These are phyloP conservation scores for Phialemoniopsis sp. DNA, from an alignment of 2,329 filamentous ascomycete genomes.

Conservation along the genomic window DNA sequence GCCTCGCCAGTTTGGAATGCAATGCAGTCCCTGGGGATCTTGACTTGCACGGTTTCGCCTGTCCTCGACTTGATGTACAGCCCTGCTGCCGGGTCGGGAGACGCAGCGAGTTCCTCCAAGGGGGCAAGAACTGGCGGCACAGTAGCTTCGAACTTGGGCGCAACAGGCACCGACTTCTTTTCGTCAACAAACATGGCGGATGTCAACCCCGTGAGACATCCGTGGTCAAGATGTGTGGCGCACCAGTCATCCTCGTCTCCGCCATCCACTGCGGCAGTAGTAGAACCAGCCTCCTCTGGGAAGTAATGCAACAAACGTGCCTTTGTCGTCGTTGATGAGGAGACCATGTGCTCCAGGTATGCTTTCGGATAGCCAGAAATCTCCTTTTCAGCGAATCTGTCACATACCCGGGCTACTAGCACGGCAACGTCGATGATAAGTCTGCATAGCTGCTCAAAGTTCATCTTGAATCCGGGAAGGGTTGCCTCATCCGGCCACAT, in stretches of 20 bases:
- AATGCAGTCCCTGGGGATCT: conserved; percentile 64
- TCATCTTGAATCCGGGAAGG: conserved; percentile 71
- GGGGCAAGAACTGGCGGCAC: conserved; percentile 27
- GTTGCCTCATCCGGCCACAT: conserved; percentile 72
- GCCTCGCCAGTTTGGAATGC: conserved; percentile 72
- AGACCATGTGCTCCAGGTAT: conserved; percentile 84
- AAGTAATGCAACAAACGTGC: conserved; percentile 92
- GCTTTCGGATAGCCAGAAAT: conserved; percentile 71
- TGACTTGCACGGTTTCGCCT: conserved; percentile 61
- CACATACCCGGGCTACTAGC: conserved; percentile 85
- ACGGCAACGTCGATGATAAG: conserved; percentile 88
- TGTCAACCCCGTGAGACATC: conserved; percentile 68
- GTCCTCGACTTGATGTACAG: conserved; percentile 66
- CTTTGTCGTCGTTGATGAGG: conserved; percentile 82
- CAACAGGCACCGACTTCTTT: conserved; percentile 22
- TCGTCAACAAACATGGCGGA: conserved; percentile 72
- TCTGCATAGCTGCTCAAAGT: conserved; percentile 71
- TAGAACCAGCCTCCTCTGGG: conserved; percentile 44
- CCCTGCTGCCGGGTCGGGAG: conserved; percentile 62
- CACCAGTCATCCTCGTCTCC: conserved; percentile 65
- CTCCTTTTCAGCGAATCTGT: conserved; percentile 75
- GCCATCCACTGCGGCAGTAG: not conserved
- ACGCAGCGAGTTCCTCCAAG: conserved; percentile 15
- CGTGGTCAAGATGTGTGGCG: conserved; percentile 63
- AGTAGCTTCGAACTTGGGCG: conserved; percentile 39